Evolutionary conservation across 495 filamentous ascomycete genomes (phyloP), one percentile per base, ranked within the genome.

Genomic region (Terfezia claveryi): DNA sequence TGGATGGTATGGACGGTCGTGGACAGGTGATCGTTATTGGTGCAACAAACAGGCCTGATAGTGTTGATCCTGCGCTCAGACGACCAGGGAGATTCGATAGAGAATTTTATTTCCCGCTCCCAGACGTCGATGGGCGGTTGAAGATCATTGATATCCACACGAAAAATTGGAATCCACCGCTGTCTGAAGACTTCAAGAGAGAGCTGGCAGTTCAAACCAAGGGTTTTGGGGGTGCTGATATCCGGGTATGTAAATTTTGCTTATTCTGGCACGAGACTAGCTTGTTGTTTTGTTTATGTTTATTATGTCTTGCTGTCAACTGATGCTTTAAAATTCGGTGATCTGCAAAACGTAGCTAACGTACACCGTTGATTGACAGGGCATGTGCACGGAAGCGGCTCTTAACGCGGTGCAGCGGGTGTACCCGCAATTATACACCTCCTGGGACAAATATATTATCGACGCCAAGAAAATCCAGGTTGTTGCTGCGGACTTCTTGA

Each of bases 1-100:
- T 98, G 91, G 91, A 98, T 70, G 91, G 91, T 58, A 96, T 98
- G 92, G 91, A 98, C 62, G 89, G 87, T 50, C 82, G 91, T 62
- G 91, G 91, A 38, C 91, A 98, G 68, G 89, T 96, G 51, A 92
- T 98, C 58, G 87, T 98, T 37, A 96, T 98, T 62, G 91, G 91
- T 59, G 91, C 91, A 37, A 98, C 91, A 17, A 98, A 98, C 70
- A 83, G 91, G 37, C 91, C 91, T 23, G 93, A 95, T 69, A 89
- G 88, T 49, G 88, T 98, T 53, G 91, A 98, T 64, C 88, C 89
- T 60, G 91, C 91, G 44, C 75, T 98, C 20, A 82, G 91, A 61
- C 80, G 91, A 52, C 93, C 91, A 46, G 91, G 91, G 11, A 81
- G 91, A 51, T 98, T 98, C 64, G 91, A 98, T 63, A 75, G 91